Percentiles rank a stretch among this genome's conserved stretches.
Evolutionary conservation across 164 flowering plant species (phyloP).

Genomic region (Brasenia schreberi): DNA sequence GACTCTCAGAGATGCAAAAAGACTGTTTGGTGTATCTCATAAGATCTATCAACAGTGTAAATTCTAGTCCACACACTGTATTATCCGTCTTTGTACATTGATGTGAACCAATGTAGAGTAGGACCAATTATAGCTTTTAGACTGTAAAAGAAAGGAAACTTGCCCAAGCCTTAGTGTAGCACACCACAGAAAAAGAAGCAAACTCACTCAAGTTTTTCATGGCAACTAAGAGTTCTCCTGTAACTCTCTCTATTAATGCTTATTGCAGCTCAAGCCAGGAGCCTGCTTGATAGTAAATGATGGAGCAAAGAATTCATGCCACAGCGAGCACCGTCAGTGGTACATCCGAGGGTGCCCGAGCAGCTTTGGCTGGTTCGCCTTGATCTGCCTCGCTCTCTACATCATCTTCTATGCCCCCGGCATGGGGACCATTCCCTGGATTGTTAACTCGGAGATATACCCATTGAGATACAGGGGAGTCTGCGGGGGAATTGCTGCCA

Average conservation of each 20-base stretch:
- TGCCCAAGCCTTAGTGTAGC: too few relatives aligned
- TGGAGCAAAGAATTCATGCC: slow-evolving; percentile 15
- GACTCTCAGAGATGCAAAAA: not conserved
- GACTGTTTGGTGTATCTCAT: not conserved
- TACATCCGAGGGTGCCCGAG: slow-evolving; percentile 69
- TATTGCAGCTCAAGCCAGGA: slow-evolving; percentile 44
- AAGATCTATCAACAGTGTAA: not conserved
- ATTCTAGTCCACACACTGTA: not conserved
- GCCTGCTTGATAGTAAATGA: slow-evolving; percentile 37
- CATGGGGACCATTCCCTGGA: slow-evolving; percentile 93
- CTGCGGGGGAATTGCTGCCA: slow-evolving; percentile 85
- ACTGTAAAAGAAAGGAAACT: too few relatives aligned
- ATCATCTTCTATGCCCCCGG: slow-evolving; percentile 71
- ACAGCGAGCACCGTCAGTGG: slow-evolving; percentile 28
- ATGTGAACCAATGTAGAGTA: too few relatives aligned
- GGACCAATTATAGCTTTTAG: too few relatives aligned
- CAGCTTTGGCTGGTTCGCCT: slow-evolving; percentile 46
- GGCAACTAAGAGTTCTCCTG: too few relatives aligned
- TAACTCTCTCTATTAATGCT: not conserved
- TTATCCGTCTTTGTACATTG: not conserved
- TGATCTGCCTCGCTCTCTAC: slow-evolving; percentile 45
- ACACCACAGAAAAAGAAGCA: too few relatives aligned
- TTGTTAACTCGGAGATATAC: slow-evolving; percentile 83
- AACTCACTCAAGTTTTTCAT: too few relatives aligned
- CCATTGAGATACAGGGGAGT: slow-evolving; percentile 64